Conservation (phyloP, 2,329 filamentous ascomycete genomes). For the Trichoderma aggressivum region DNA sequence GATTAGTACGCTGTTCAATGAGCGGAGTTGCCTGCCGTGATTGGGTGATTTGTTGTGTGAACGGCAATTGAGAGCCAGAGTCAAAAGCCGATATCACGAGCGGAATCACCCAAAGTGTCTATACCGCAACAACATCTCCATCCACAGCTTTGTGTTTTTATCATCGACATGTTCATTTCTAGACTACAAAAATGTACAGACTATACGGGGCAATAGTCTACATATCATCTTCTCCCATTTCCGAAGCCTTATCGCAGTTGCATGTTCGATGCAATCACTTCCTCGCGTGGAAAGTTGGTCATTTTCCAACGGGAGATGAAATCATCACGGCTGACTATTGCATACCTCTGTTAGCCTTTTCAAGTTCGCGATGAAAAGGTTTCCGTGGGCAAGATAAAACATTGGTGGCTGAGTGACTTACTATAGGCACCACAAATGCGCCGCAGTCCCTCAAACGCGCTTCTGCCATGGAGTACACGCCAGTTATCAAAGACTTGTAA, state of each 20-base stretch:
- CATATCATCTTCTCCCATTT: neutral
- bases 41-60: neutral
- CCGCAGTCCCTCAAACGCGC: slow-evolving; percentile 76
- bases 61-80: neutral
- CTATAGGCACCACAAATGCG: slow-evolving; percentile 90
- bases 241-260: slow-evolving; percentile 24
- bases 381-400: neutral
- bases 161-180: neutral
- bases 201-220: too few relatives aligned
- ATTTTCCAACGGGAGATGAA: slow-evolving; percentile 73
- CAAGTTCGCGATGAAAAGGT: neutral
- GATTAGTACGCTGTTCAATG: neutral
- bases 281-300: slow-evolving; percentile 57
- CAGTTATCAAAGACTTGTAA: slow-evolving; percentile 86
- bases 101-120: neutral
- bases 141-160: neutral
- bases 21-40: neutral
- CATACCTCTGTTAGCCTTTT: neutral
- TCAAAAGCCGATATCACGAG: neutral
- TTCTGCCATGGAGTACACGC: slow-evolving; percentile 85
- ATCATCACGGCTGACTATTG: slow-evolving; percentile 72
- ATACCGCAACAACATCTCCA: neutral
- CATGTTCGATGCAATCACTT: slow-evolving; percentile 40
- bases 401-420: slow-evolving; percentile 44
- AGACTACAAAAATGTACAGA: neutral